These are phyloP conservation scores for Phyllosticta citrichinensis DNA, from an alignment of 2,329 filamentous ascomycete genomes.

Conservation along the genomic window DNA sequence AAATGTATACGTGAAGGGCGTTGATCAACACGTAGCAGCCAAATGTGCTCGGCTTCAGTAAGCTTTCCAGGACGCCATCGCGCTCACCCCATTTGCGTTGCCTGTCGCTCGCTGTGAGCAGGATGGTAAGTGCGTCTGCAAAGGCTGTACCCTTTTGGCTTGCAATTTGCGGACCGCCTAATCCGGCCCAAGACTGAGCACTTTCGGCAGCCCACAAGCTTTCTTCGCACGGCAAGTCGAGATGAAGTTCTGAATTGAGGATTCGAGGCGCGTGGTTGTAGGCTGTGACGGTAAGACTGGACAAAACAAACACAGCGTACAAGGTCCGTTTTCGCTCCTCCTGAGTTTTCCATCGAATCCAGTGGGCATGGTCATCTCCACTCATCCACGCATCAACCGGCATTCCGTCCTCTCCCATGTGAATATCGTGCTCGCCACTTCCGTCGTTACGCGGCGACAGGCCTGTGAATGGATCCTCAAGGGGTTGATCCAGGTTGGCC, in stretches of 20 bases:
- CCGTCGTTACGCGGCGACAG: conserved; percentile 16
- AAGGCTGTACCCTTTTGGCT: conserved; percentile 68
- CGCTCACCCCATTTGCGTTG: conserved; percentile 27
- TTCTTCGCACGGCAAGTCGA: conserved; percentile 88
- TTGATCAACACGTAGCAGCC: conserved; percentile 88
- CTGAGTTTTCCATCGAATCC: conserved; percentile 77
- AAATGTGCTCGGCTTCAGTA: conserved; percentile 77
- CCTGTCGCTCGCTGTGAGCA: conserved; percentile 68
- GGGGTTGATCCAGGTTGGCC: conserved; percentile 57
- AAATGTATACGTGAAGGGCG: conserved; percentile 94
- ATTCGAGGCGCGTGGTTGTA: conserved; percentile 89
- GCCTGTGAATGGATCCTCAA: conserved; percentile 8
- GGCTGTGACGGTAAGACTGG: conserved; percentile 79
- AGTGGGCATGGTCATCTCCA: conserved; percentile 56
- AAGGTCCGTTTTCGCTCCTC: conserved; percentile 92
- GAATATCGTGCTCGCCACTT: conserved; percentile 40
- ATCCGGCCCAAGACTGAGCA: conserved; percentile 67
- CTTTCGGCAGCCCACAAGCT: conserved; percentile 79
- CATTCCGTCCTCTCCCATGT: conserved; percentile 42
- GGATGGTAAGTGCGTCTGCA: conserved; percentile 66
- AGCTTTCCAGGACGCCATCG: conserved; percentile 46
- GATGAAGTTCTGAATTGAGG: conserved; percentile 84
- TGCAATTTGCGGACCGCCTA: conserved; percentile 61
- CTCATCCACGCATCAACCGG: conserved; percentile 16
- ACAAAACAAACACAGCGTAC: conserved; percentile 83